Evolutionary conservation across 2,329 filamentous ascomycete genomes (phyloP).

Genomic region (Aaosphaeria pasadenensis): DNA sequence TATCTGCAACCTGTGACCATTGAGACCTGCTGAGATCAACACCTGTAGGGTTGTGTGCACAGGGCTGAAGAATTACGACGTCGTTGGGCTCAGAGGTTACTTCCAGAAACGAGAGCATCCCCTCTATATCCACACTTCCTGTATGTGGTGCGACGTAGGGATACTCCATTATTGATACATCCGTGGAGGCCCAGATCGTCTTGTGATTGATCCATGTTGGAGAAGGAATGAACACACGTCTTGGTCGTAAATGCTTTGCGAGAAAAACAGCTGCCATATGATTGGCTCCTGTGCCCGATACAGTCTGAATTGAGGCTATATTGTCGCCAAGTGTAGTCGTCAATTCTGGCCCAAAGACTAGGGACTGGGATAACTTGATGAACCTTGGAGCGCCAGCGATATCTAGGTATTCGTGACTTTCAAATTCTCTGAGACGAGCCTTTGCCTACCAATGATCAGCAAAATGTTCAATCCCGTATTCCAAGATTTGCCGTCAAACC

Average conservation of each 20-base stretch:
- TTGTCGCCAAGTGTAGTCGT: too few relatives aligned
- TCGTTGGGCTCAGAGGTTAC: neutral
- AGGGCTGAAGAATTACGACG: neutral
- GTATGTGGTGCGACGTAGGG: neutral
- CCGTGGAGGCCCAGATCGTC: neutral
- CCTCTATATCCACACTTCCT: neutral
- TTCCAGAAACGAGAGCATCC: neutral
- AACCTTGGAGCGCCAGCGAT: too few relatives aligned
- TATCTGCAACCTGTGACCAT: neutral
- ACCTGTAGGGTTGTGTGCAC: neutral
- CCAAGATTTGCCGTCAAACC: neutral
- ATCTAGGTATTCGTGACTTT: too few relatives aligned
- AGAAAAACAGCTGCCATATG: neutral
- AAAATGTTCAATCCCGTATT: too few relatives aligned
- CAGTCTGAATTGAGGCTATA: neutral
- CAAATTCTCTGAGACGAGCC: too few relatives aligned
- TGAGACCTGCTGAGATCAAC: neutral
- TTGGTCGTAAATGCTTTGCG: neutral
- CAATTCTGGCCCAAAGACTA: too few relatives aligned
- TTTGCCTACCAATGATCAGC: too few relatives aligned
- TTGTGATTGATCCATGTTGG: neutral
- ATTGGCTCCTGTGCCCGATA: neutral
- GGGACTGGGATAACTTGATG: too few relatives aligned
- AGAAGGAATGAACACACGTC: neutral
- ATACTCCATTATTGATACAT: neutral